Conservation (phyloP, 371 early-diverging fungal genomes). For the Capniomyces stellatus region DNA sequence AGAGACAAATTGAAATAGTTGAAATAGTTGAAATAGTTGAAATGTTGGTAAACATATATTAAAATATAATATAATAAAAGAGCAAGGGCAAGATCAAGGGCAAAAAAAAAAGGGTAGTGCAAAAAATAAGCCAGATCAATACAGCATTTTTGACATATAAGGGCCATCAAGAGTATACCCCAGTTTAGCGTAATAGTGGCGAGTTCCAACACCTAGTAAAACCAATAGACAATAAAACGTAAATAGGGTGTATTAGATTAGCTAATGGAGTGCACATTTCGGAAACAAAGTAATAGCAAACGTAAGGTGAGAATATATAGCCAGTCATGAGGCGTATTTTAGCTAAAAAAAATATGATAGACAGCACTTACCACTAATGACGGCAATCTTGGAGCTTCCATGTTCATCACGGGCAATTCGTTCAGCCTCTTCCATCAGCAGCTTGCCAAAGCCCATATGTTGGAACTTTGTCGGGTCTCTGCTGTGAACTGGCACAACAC, state of each 20-base stretch:
- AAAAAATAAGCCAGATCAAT: neutral
- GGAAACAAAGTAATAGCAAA: neutral
- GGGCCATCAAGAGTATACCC: constrained; percentile 97
- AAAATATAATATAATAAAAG: neutral
- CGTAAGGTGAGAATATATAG: neutral
- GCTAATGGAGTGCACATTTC: constrained; percentile 6
- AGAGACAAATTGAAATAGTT: too few relatives aligned
- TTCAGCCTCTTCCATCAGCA: constrained; percentile 99
- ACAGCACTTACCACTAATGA: constrained; percentile 62
- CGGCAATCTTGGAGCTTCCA: constrained; percentile 85
- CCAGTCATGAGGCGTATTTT: neutral
- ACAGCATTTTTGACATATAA: constrained; percentile 90
- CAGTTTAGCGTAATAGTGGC: constrained; percentile 97
- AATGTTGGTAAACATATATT: too few relatives aligned
- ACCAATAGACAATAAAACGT: neutral
- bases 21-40: too few relatives aligned
- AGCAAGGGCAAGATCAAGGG: neutral
- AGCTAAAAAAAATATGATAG: constrained; percentile 11
- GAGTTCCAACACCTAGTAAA: constrained; percentile 72
- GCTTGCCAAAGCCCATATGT: constrained; percentile 98
- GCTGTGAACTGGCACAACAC: constrained; percentile 90
- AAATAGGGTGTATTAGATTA: neutral
- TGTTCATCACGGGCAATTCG: constrained; percentile 98
- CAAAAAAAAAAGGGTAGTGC: neutral
- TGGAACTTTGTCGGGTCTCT: constrained; percentile 97